phyloP scores from a whole-genome alignment of 441 rosid genomes.

The Populus hybrid region DNA sequence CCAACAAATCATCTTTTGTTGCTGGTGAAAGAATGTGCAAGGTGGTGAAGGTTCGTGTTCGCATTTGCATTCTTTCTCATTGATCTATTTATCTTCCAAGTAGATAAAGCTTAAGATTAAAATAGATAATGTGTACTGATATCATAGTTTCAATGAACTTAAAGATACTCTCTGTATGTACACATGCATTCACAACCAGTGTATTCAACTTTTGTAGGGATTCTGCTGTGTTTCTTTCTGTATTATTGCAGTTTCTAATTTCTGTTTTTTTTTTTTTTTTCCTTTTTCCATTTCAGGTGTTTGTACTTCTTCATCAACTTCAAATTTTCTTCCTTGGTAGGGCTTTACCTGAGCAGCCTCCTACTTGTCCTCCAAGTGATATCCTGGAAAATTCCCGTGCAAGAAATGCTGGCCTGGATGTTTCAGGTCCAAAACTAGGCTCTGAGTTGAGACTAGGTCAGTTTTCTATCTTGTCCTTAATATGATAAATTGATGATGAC shows the following conservation, averaged over 20 bases:
- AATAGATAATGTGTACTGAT: not conserved
- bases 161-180: not conserved
- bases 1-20: slow-evolving; percentile 61
- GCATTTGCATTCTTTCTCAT: not conserved
- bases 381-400: slow-evolving; percentile 59
- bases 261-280: not conserved
- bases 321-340: slow-evolving; percentile 74
- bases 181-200: not conserved
- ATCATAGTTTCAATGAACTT: not conserved
- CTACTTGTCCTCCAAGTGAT: slow-evolving; percentile 45
- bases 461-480: slow-evolving; percentile 22
- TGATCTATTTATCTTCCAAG: not conserved
- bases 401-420: slow-evolving; percentile 60
- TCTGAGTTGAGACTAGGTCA: slow-evolving; percentile 71
- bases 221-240: not conserved
- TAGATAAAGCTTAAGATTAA: not conserved
- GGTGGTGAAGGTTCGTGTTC: slow-evolving; percentile 78
- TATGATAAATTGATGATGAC: not conserved
- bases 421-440: slow-evolving; percentile 77
- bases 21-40: slow-evolving; percentile 84
- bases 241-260: slow-evolving; percentile 10
- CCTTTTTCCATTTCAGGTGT: slow-evolving; percentile 49
- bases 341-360: slow-evolving; percentile 79
- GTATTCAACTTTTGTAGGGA: not conserved
- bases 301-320: slow-evolving; percentile 90